Base-by-base conservation (phyloP, 164 flowering plant genomes). In the Paratinospora sagittata region DNA sequence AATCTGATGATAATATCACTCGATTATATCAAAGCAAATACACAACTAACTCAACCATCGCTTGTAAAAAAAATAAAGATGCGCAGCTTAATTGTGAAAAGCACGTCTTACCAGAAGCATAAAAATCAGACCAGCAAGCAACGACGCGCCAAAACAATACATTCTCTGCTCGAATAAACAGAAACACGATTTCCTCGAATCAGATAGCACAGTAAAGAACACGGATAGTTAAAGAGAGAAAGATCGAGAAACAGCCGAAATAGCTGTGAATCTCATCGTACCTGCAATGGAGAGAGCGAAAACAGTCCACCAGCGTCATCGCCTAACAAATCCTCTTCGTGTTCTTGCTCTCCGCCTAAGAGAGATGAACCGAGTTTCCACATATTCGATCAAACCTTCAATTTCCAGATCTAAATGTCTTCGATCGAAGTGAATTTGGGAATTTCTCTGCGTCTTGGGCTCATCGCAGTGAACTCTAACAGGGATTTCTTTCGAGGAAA, bases 251-350 rank as follows among this genome's bases (percentile, higher is more conserved):
- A 24, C 13, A 2, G 30, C 8, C 21, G 61, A 55, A 19, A 55
- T 55, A 19, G 8, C 61, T n/a, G 24, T 0, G 14, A 24, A 36
- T 8, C 52, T 17, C 43, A 5, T 1, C 8, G 55, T n/a, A 85
- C 93, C 89, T 89, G 93, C 23, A 76, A 43, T 66, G 86, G 77
- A 27, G 93, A 85, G 39, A 89, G 84, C n/a, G 87, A 78, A 27
- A 82, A 87, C 65, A 84, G 55, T 43, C 78, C 85, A 24, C 85
- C 85, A 4, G 89, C 67, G 14, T 81, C 90, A 11, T 72, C 69
- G 19, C 75, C 84, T 34, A 84, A 55, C 55, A 84, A 68, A 45
- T 74, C 64, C 45, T 81, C 87, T n/a, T 78, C 80, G 34, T 36
- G 77, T n/a, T 85, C 89, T 72, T 78, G 88, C 27, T 77, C 85